Percentiles rank a stretch among this genome's conserved stretches.
Evolutionary conservation across 768 basidiomycete species (phyloP).

Genomic region (Pilatotrama ljubarskyi): DNA sequence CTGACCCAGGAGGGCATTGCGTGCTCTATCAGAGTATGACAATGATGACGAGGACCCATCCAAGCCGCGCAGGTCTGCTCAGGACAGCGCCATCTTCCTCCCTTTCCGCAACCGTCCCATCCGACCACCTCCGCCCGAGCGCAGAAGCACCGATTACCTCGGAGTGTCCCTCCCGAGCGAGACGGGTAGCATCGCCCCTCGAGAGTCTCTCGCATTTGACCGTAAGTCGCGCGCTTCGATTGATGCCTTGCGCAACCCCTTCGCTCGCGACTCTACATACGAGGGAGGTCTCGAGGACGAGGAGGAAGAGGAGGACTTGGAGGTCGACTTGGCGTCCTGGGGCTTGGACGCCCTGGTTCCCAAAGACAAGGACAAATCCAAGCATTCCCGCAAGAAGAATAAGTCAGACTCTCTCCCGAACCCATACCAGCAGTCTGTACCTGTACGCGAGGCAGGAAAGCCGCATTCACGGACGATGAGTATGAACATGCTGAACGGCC

Average conservation of each 20-base stretch:
- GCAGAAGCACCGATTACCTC: constrained; percentile 64
- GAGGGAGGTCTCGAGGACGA: constrained; percentile 52
- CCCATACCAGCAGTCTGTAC: constrained; percentile 36
- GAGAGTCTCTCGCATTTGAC: constrained; percentile 21
- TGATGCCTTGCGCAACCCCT: constrained; percentile 71
- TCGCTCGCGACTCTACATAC: constrained; percentile 60
- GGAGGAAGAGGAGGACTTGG: constrained; percentile 55
- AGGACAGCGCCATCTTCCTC: constrained; percentile 88
- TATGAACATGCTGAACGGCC: constrained; percentile 59
- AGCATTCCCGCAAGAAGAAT: constrained; percentile 25
- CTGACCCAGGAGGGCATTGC: not conserved
- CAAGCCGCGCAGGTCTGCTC: constrained; percentile 60
- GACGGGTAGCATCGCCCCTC: constrained; percentile 44
- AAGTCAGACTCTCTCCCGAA: constrained; percentile 46
- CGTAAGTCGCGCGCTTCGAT: constrained; percentile 53
- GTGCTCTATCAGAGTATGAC: constrained; percentile 72
- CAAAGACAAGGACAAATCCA: constrained; percentile 54
- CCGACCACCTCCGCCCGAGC: constrained; percentile 41
- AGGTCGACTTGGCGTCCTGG: constrained; percentile 84
- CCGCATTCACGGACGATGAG: constrained; percentile 57
- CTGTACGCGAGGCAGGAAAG: constrained; percentile 9
- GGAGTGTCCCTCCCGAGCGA: constrained; percentile 69
- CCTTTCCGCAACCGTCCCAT: constrained; percentile 58
- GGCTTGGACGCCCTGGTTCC: constrained; percentile 77
- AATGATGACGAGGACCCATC: constrained; percentile 76